Base-by-base conservation (phyloP, 2,329 filamentous ascomycete genomes). In the Ciborinia camelliae region DNA sequence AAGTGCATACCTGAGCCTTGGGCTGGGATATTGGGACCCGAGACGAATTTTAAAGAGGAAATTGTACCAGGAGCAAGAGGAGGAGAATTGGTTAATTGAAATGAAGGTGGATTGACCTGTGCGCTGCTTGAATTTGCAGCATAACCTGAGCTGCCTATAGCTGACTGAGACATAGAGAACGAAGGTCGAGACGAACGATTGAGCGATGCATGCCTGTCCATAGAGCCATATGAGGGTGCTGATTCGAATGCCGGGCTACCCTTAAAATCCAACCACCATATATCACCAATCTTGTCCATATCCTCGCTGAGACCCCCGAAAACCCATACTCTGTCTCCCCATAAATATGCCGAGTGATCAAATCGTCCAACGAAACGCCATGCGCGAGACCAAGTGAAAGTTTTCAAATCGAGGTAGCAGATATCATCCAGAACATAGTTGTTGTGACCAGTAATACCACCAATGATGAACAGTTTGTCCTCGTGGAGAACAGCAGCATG, bases 201-300 rank as follows among this genome's bases (percentile, higher is more conserved):
- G 68, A 72, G 59, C 47, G 71, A 58, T 23, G 72, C 62, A 18
- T 76, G 72, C 71, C 72, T 75, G 70, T 83, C 81, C 65, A 79
- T 77, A 66, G 78, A 81, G 70, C 82, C 82, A 76, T 81, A 82
- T 79, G 85, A 76, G 62, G 90, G 87, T 35, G 85, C 81, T 43
- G 87, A 86, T 71, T 92, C 88, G 71, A 97, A 93, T 54, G 92
- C 91, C 1, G 93, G 92, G 66, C 86, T 92, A 41, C 92, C 92
- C 75, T 96, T 94, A 58, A 99, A 84, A 77, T 99, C 95, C 51
- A 99, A 81, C 93, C 95, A 99, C 90, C 92, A 97, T 51, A 99
- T 84, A 76, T 99, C 95, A 66, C 92, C 94, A 67, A 90, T 92
- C 73, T 96, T 94, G 79, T 98, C 93, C 92, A 98, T 97, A 70